Conservation (phyloP, 805 yeast genomes). For the Wickerhamomyces rabaulensis region DNA sequence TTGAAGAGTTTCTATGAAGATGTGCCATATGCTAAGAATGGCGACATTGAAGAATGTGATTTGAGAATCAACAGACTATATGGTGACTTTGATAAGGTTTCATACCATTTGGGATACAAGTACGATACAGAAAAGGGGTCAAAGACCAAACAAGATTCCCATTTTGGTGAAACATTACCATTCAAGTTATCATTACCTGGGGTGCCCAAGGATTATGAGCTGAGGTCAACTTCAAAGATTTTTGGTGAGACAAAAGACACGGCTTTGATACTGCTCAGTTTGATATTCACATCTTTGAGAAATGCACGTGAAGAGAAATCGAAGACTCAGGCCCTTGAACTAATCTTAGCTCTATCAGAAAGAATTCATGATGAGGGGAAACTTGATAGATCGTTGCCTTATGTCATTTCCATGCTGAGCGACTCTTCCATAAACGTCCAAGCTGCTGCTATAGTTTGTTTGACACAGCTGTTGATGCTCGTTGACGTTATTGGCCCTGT, state of each 20-base stretch:
- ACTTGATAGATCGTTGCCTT: constrained; percentile 81
- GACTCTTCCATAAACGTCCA: constrained; percentile 65
- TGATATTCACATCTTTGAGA: constrained; percentile 55
- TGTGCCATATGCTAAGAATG: constrained; percentile 18
- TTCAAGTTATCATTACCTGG: constrained; percentile 48
- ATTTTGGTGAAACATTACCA: constrained; percentile 24
- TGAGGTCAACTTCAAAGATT: constrained; percentile 30
- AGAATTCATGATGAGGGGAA: constrained; percentile 76
- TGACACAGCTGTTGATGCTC: constrained; percentile 62
- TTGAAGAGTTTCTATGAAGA: constrained; percentile 36
- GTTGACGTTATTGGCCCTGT: constrained; percentile 66
- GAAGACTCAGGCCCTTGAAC: constrained; percentile 66
- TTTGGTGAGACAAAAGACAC: constrained; percentile 35
- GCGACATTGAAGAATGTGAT: constrained; percentile 39
- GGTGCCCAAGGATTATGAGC: constrained; percentile 39
- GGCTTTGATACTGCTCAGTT: constrained; percentile 51
- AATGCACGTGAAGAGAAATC: constrained; percentile 56
- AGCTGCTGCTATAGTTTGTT: constrained; percentile 53
- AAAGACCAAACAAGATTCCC: constrained; percentile 2
- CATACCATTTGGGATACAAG: constrained; percentile 34
- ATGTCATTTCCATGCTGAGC: constrained; percentile 64
- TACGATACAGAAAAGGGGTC: constrained; percentile 14
- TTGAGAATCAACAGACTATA: constrained; percentile 56
- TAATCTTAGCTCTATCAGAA: constrained; percentile 72
- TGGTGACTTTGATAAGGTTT: constrained; percentile 48